phyloP scores from a whole-genome alignment of 2,329 filamentous ascomycete species.

The Apiospora rasikravindrae region DNA sequence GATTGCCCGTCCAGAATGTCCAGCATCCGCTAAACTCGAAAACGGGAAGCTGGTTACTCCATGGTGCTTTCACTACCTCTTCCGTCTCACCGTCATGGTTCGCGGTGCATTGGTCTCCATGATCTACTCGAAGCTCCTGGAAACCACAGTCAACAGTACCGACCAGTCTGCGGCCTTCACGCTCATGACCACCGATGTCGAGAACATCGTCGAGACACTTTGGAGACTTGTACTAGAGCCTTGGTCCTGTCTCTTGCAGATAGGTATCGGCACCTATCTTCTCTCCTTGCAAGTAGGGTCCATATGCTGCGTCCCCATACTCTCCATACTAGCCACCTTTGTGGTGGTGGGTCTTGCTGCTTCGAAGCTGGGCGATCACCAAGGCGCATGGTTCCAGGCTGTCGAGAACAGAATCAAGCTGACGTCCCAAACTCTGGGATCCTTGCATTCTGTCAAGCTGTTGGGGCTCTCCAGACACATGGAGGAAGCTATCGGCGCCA shows the following conservation, averaged over 20 bases:
- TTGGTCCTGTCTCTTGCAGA: slow-evolving; percentile 20
- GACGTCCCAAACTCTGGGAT: slow-evolving; percentile 18
- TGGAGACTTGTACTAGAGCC: slow-evolving; percentile 19
- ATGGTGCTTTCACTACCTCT: slow-evolving; percentile 19
- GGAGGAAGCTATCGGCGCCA: slow-evolving; percentile 4
- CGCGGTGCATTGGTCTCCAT: slow-evolving; percentile 19
- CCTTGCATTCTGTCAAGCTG: slow-evolving; percentile 22
- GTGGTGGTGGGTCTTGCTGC: slow-evolving; percentile 13
- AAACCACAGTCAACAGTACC: slow-evolving; percentile 1
- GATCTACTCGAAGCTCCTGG: slow-evolving; percentile 19
- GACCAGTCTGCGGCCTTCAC: slow-evolving; percentile 14
- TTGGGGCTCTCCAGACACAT: slow-evolving; percentile 20
- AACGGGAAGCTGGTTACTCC: slow-evolving; percentile 17
- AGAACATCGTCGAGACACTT: slow-evolving; percentile 19
- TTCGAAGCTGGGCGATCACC: slow-evolving; percentile 16
- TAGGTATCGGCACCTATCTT: slow-evolving; percentile 21
- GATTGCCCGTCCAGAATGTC: neutral
- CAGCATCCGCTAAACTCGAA: slow-evolving; percentile 3
- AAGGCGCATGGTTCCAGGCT: slow-evolving; percentile 21
- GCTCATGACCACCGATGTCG: slow-evolving; percentile 20
- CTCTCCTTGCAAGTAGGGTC: slow-evolving; percentile 21
- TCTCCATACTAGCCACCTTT: slow-evolving; percentile 22
- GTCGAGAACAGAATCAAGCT: slow-evolving; percentile 18
- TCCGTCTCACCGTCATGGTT: slow-evolving; percentile 19
- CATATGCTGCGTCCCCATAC: slow-evolving; percentile 21